Conservation (phyloP, 768 basidiomycete species). For the Rhizopogon vinicolor region DNA sequence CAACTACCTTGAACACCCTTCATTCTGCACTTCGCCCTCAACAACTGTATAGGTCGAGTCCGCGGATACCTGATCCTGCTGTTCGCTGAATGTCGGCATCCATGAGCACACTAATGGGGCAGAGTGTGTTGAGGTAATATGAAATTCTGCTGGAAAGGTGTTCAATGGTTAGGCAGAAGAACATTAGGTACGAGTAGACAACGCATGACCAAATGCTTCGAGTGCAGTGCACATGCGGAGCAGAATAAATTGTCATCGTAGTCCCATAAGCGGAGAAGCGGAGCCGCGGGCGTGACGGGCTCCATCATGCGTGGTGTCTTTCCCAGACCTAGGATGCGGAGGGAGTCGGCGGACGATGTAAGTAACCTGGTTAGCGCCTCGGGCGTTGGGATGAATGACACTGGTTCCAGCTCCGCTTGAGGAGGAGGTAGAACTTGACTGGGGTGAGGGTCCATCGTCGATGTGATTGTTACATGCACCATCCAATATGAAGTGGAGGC, state of each 20-base stretch:
- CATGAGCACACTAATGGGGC: conserved; percentile 17
- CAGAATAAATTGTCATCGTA: conserved; percentile 27
- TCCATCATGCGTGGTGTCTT: conserved; percentile 17
- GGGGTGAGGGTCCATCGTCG: too few species aligned
- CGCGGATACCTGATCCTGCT: conserved; percentile 4
- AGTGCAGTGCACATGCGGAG: conserved; percentile 32
- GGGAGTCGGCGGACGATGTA: conserved; percentile 24
- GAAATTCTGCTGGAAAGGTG: conserved; percentile 31
- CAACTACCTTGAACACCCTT: conserved; percentile 23
- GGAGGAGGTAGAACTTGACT: too few species aligned
- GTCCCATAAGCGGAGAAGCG: conserved; percentile 39
- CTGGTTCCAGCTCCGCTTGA: too few species aligned
- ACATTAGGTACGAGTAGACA: conserved; percentile 22
- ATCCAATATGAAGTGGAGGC: too few species aligned
- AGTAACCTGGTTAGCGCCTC: conserved; percentile 34
- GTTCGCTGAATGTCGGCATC: conserved; percentile 31
- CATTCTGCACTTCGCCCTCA: conserved; percentile 24
- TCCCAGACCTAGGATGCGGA: conserved; percentile 37
- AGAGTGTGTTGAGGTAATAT: conserved; percentile 14
- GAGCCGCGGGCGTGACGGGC: conserved; percentile 24
- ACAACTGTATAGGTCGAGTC: conserved; percentile 11
- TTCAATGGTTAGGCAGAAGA: conserved; percentile 33
- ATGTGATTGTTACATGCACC: too few species aligned
- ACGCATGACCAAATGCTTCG: conserved; percentile 32
- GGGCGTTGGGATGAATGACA: conserved; percentile 27